A percentile compares a stretch with the other conserved stretches of the same genome.
Conservation (phyloP, 176 grass and related monocot species). For the Rhipidocladum racemiflorum region DNA sequence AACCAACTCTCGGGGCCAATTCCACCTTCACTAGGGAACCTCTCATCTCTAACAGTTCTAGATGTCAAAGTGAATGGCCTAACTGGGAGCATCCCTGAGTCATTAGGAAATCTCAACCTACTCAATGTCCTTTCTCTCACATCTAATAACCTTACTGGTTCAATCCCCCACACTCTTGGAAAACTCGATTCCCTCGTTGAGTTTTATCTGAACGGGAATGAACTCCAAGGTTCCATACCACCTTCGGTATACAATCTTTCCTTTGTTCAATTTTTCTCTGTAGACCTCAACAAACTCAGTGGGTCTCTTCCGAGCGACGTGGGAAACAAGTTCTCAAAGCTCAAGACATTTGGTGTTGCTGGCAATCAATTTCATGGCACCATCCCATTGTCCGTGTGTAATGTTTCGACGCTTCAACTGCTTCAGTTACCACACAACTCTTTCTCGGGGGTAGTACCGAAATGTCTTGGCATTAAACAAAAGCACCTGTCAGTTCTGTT, state of each 20-base stretch:
- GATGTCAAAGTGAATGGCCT: background rate
- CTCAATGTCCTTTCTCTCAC: background rate
- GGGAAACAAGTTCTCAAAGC: background rate
- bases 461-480: background rate
- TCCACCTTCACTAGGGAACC: slow-evolving; percentile 9
- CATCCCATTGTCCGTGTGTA: slow-evolving; percentile 8
- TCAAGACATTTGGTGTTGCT: rapidly evolving
- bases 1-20: background rate
- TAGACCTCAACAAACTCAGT: background rate
- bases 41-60: background rate
- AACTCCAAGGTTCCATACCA: background rate
- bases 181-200: background rate
- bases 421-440: rapidly evolving
- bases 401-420: background rate
- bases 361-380: background rate
- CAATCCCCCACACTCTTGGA: slow-evolving; percentile 6
- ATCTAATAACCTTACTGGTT: background rate
- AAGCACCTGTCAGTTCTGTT: too few relatives aligned
- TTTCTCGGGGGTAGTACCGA: background rate
- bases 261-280: background rate
- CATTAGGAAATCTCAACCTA: slow-evolving; percentile 9
- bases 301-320: background rate
- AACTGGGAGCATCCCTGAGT: slow-evolving; percentile 11
- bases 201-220: background rate
- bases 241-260: background rate